A percentile compares a stretch with the other conserved stretches of the same genome.
Conservation (phyloP, 371 early-diverging fungal species). For the Actinomucor elegans region DNA sequence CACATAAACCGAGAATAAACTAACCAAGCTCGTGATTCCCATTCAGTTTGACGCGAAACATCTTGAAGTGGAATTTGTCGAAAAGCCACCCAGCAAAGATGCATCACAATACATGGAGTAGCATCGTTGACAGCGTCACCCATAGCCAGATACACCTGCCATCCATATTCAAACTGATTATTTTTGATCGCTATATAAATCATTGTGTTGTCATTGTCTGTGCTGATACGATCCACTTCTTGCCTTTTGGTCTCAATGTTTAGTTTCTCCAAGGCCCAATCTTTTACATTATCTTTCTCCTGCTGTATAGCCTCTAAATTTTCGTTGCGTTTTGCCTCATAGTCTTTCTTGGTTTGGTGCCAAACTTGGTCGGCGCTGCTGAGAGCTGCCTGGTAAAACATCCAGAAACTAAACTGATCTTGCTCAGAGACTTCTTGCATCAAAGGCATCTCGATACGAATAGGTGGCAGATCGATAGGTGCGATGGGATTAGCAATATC, state of each 20-base stretch:
- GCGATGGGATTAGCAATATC: slow-evolving; percentile 37
- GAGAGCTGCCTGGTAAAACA: slow-evolving; percentile 34
- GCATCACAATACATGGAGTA: slow-evolving; percentile 37
- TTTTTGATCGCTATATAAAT: slow-evolving; percentile 27
- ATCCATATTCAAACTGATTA: slow-evolving; percentile 39
- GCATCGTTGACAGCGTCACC: slow-evolving; percentile 27
- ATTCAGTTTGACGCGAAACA: slow-evolving; percentile 25
- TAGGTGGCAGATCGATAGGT: slow-evolving; percentile 25
- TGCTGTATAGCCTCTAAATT: not conserved
- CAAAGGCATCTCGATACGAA: slow-evolving; percentile 32
- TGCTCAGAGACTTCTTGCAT: slow-evolving; percentile 35
- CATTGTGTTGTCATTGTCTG: slow-evolving; percentile 40
- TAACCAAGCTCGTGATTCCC: slow-evolving; percentile 41
- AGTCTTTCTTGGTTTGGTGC: slow-evolving; percentile 19
- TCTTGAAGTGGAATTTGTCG: slow-evolving; percentile 9
- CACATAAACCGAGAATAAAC: slow-evolving; percentile 43
- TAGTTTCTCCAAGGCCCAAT: slow-evolving; percentile 24
- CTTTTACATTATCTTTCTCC: slow-evolving; percentile 6
- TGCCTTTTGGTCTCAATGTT: slow-evolving; percentile 15
- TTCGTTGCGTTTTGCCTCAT: slow-evolving; percentile 20
- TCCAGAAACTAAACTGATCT: slow-evolving; percentile 34
- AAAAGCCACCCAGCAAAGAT: slow-evolving; percentile 39
- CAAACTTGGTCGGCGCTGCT: slow-evolving; percentile 21
- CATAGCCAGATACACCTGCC: slow-evolving; percentile 37
- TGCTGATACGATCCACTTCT: slow-evolving; percentile 13